phyloP scores from a whole-genome alignment of 768 basidiomycete genomes.

The Lepiota brunneoincarnata region DNA sequence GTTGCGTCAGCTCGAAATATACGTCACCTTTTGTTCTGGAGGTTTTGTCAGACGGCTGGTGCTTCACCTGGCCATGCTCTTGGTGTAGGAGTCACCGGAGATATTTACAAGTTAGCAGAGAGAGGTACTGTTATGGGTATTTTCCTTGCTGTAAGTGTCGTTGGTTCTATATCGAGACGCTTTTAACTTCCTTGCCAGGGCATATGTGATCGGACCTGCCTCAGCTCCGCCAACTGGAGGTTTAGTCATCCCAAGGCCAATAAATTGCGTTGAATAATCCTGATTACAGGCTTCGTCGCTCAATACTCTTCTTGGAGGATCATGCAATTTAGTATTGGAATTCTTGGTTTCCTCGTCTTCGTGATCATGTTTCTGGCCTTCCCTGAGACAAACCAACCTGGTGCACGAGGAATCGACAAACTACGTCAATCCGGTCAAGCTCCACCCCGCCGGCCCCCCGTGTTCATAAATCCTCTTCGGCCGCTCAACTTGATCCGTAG shows the following conservation, averaged over 20 bases:
- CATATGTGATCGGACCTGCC: background rate
- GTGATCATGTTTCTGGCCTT: conserved; percentile 41
- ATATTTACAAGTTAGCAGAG: conserved; percentile 61
- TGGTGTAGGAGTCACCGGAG: conserved; percentile 55
- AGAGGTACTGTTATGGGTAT: conserved; percentile 54
- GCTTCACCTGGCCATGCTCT: conserved; percentile 50
- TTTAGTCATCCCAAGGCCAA: conserved; percentile 10
- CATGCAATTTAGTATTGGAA: conserved; percentile 48
- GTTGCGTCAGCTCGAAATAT: conserved; percentile 45
- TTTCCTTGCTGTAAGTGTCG: conserved; percentile 42
- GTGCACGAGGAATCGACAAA: conserved; percentile 53
- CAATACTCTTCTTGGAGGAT: conserved; percentile 67
- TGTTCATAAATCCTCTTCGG: conserved; percentile 59
- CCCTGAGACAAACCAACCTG: conserved; percentile 71
- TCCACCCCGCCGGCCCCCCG: conserved; percentile 23
- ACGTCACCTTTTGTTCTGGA: conserved; percentile 49
- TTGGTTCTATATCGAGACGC: background rate
- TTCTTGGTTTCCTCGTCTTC: conserved; percentile 37
- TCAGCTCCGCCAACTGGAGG: conserved; percentile 62
- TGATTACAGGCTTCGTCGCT: conserved; percentile 39
- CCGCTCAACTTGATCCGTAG: conserved; percentile 51
- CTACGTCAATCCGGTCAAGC: conserved; percentile 15
- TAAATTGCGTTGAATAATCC: background rate
- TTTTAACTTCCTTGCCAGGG: background rate
- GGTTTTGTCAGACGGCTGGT: conserved; percentile 64